Evolutionary conservation across 2,329 filamentous ascomycete species (phyloP).

Genomic region (Nannizziopsis arthrosporioides): DNA sequence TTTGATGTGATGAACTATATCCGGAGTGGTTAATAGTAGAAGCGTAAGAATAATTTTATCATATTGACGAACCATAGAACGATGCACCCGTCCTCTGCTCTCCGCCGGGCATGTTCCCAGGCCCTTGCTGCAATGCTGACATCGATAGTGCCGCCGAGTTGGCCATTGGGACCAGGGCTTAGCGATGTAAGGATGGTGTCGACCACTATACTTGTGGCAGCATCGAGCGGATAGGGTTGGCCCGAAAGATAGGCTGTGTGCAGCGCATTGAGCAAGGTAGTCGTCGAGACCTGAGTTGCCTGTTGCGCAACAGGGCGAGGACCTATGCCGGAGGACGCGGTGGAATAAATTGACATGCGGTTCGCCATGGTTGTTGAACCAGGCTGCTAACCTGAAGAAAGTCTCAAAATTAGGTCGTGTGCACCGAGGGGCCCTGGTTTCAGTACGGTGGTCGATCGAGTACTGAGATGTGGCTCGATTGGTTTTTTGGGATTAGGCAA

Average conservation of each 20-base stretch:
- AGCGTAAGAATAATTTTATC: neutral
- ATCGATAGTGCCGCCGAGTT: constrained; percentile 68
- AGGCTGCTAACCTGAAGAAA: constrained; percentile 3
- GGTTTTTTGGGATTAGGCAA: neutral
- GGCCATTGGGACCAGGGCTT: constrained; percentile 56
- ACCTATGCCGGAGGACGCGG: constrained; percentile 46
- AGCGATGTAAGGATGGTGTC: constrained; percentile 88
- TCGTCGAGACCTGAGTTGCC: constrained; percentile 75
- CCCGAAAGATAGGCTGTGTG: constrained; percentile 78
- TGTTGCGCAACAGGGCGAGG: constrained; percentile 50
- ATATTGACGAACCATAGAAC: constrained; percentile 58
- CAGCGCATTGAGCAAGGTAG: constrained; percentile 79
- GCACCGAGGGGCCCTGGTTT: neutral
- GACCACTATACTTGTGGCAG: constrained; percentile 80
- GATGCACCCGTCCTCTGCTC: constrained; percentile 91
- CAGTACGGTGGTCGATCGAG: neutral
- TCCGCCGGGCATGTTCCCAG: constrained; percentile 90
- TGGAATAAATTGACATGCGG: constrained; percentile 52
- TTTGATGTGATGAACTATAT: constrained; percentile 70
- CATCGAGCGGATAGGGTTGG: constrained; percentile 75
- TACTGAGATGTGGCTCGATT: neutral
- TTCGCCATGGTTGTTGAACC: constrained; percentile 40
- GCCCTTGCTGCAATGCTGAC: constrained; percentile 63
- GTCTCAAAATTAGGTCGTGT: neutral
- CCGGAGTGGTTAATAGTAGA: neutral